Evolutionary conservation across 2,329 filamentous ascomycete species (phyloP).

Genomic region (Cercospora nicotianae): DNA sequence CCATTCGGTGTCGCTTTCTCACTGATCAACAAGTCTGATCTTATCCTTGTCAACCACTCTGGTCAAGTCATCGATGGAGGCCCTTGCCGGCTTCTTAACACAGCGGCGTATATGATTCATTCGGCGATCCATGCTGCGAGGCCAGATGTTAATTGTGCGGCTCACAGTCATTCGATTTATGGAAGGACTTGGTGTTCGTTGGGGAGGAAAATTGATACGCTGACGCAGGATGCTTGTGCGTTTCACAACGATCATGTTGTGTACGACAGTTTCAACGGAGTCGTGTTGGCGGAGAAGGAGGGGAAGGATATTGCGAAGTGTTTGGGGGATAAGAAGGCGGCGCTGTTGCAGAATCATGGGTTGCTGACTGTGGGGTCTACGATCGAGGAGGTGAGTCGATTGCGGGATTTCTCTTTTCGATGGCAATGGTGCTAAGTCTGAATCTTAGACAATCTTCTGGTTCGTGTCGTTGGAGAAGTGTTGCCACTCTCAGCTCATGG

Average conservation of each 20-base stretch:
- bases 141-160: slow-evolving; percentile 49
- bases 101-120: slow-evolving; percentile 52
- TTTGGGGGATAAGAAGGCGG: slow-evolving; percentile 44
- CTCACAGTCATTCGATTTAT: slow-evolving; percentile 49
- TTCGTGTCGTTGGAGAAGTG: slow-evolving; percentile 46
- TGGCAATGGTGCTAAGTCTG: not conserved
- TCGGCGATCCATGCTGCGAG: slow-evolving; percentile 43
- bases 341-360: slow-evolving; percentile 49
- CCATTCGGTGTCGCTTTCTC: slow-evolving; percentile 47
- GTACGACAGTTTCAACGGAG: slow-evolving; percentile 50
- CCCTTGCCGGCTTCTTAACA: slow-evolving; percentile 43
- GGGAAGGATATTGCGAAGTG: slow-evolving; percentile 46
- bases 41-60: slow-evolving; percentile 48
- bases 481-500: slow-evolving; percentile 49
- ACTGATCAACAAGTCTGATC: slow-evolving; percentile 47
- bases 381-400: slow-evolving; percentile 40
- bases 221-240: slow-evolving; percentile 48
- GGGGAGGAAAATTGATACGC: slow-evolving; percentile 46
- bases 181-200: slow-evolving; percentile 48
- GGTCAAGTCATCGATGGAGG: slow-evolving; percentile 48
- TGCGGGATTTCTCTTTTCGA: not conserved
- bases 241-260: slow-evolving; percentile 45
- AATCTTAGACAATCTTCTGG: slow-evolving; percentile 36
- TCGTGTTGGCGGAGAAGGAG: slow-evolving; percentile 49
- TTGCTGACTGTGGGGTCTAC: slow-evolving; percentile 47